Evolutionary conservation across 2,329 filamentous ascomycete species (phyloP).

Genomic region (Fusarium sp.): DNA sequence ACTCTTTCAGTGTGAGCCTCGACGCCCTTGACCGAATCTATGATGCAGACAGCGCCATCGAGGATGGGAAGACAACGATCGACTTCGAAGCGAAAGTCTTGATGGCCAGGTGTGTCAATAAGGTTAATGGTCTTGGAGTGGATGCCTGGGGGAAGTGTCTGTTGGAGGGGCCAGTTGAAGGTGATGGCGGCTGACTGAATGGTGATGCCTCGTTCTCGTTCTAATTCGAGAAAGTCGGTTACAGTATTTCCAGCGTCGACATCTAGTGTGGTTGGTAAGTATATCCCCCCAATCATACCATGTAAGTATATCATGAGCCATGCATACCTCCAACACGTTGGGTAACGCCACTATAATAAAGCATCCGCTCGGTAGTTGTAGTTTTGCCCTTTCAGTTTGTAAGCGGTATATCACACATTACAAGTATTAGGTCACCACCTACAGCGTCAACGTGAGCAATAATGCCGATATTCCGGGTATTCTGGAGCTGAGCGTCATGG

Average conservation of each 20-base stretch:
- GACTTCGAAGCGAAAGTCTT: constrained; percentile 98
- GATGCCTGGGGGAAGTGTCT: constrained; percentile 54
- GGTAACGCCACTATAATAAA: constrained; percentile 94
- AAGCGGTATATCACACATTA: neutral
- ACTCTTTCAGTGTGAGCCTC: constrained; percentile 98
- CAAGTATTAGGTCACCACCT: constrained; percentile 38
- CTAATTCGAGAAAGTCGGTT: constrained; percentile 94
- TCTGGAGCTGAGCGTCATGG: constrained; percentile 50
- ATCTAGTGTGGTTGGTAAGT: constrained; percentile 61
- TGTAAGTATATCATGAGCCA: neutral
- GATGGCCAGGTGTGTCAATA: constrained; percentile 96
- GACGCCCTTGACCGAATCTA: constrained; percentile 92
- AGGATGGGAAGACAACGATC: constrained; percentile 88
- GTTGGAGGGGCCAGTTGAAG: constrained; percentile 85
- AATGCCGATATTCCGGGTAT: constrained; percentile 95
- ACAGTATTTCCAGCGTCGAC: constrained; percentile 97
- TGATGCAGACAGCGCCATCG: constrained; percentile 91
- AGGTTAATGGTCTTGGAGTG: constrained; percentile 81
- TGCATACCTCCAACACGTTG: constrained; percentile 78
- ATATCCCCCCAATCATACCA: neutral
- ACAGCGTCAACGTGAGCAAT: constrained; percentile 98
- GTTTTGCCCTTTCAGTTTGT: constrained; percentile 79
- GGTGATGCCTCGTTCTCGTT: constrained; percentile 92
- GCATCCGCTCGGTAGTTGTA: constrained; percentile 98
- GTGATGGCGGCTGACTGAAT: constrained; percentile 98